phyloP scores from a whole-genome alignment of 73 alveolate genomes.

The Vitrella brassicaformis region DNA sequence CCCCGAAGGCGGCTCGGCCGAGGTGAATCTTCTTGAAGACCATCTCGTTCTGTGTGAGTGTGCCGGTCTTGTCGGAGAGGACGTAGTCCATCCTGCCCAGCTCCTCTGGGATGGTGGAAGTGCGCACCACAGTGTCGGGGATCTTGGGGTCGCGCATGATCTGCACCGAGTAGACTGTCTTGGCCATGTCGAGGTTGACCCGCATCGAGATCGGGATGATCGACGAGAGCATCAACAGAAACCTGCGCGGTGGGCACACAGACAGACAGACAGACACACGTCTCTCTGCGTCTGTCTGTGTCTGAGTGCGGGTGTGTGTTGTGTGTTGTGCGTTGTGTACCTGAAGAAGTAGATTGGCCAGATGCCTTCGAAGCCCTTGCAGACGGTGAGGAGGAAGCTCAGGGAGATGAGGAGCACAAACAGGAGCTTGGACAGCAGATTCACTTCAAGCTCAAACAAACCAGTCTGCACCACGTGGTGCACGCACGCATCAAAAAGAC shows the following conservation, averaged over 20 bases:
- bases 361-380: constrained; percentile 62
- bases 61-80: constrained; percentile 87
- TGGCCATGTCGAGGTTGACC: constrained; percentile 79
- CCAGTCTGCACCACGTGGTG: too few species aligned
- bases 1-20: neutral
- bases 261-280: neutral
- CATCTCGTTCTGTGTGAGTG: constrained; percentile 84
- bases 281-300: too few species aligned
- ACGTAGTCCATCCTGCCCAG: constrained; percentile 74
- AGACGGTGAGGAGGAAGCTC: constrained; percentile 41
- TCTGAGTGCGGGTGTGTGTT: too few species aligned
- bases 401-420: constrained; percentile 53
- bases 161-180: constrained; percentile 34
- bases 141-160: constrained; percentile 56
- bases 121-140: constrained; percentile 70
- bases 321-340: constrained; percentile 6
- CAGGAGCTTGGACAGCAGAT: constrained; percentile 55
- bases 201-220: constrained; percentile 75
- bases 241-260: constrained; percentile 46
- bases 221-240: constrained; percentile 54
- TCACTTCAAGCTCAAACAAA: constrained; percentile 64
- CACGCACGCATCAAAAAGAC: too few species aligned
- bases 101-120: constrained; percentile 78
- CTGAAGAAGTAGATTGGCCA: constrained; percentile 38
- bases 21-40: constrained; percentile 1